A percentile compares a stretch with the other conserved stretches of the same genome.
phyloP scores from a whole-genome alignment of 2,329 filamentous ascomycete species.

The Trichoderma semiorbis region DNA sequence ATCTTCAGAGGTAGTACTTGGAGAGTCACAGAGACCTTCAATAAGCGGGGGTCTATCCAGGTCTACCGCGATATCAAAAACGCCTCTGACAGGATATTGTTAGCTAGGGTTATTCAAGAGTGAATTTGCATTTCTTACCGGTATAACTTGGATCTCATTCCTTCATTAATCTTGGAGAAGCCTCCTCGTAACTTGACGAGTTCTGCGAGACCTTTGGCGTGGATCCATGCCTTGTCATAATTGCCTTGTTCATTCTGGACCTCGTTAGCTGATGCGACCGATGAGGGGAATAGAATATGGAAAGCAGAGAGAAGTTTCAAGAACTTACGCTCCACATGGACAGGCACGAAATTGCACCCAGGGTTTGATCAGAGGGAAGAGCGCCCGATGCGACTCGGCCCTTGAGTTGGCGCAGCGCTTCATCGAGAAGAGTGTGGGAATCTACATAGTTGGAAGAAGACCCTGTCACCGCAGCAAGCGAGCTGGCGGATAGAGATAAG shows the following conservation, averaged over 20 bases:
- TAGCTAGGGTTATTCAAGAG: neutral
- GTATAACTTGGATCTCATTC: conserved; percentile 9
- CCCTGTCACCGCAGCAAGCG: neutral
- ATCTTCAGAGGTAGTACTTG: neutral
- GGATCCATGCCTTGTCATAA: conserved; percentile 1
- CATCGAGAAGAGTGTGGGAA: neutral
- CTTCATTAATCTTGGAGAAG: neutral
- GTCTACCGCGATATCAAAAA: conserved; percentile 8
- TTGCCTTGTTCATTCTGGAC: neutral
- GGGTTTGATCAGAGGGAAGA: conserved; percentile 5
- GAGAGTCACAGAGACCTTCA: neutral
- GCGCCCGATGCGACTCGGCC: neutral
- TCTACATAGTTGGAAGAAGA: neutral
- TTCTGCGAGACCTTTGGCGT: conserved; percentile 1
- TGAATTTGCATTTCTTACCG: neutral
- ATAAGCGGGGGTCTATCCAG: neutral
- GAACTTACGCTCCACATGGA: conserved; percentile 9
- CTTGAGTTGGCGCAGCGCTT: conserved; percentile 5
- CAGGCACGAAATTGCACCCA: neutral
- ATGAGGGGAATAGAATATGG: neutral
- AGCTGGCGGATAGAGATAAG: conserved; percentile 4
- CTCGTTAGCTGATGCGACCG: neutral
- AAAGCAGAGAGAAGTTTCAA: neutral
- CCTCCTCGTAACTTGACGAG: conserved; percentile 11
- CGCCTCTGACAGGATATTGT: neutral